These are phyloP conservation scores for Pelargonium exstipulatum DNA, from an alignment of 441 rosid genomes.

Conservation along the genomic window DNA sequence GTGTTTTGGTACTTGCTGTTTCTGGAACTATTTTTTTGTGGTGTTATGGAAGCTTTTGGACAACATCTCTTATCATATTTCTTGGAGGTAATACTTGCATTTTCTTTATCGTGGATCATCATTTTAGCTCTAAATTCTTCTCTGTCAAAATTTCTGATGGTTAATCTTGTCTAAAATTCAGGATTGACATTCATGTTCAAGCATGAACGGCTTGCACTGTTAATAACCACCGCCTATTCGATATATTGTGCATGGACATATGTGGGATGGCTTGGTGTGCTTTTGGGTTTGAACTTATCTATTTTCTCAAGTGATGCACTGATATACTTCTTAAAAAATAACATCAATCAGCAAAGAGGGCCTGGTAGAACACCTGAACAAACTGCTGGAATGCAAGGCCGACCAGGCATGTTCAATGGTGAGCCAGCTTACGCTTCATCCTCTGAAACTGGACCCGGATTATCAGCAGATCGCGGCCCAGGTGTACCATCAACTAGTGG, in stretches of 20 bases:
- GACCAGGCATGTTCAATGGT: constrained; percentile 33
- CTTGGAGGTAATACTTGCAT: constrained; percentile 53
- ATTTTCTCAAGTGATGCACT: constrained; percentile 84
- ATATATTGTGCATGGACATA: constrained; percentile 69
- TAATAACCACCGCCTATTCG: constrained; percentile 56
- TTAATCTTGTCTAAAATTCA: constrained; percentile 29
- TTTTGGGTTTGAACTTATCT: constrained; percentile 74
- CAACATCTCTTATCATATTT: constrained; percentile 51
- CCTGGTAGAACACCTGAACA: constrained; percentile 41
- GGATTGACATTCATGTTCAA: constrained; percentile 60
- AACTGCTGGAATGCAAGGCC: constrained; percentile 43
- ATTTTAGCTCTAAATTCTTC: constrained; percentile 4
- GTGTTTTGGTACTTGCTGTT: constrained; percentile 52
- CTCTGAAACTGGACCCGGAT: constrained; percentile 55
- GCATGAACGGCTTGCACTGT: constrained; percentile 66
- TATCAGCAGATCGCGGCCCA: constrained; percentile 56
- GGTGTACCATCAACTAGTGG: constrained; percentile 87
- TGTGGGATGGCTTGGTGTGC: constrained; percentile 81
- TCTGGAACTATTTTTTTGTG: constrained; percentile 62
- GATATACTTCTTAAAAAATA: constrained; percentile 65
- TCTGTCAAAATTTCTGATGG: constrained; percentile 17
- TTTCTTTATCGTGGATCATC: constrained; percentile 10
- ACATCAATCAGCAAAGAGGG: constrained; percentile 44
- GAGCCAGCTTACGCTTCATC: constrained; percentile 53
- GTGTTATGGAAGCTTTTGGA: constrained; percentile 95